Conservation (phyloP, 2,329 filamentous ascomycete genomes). For the Aureobasidium mangrovei region DNA sequence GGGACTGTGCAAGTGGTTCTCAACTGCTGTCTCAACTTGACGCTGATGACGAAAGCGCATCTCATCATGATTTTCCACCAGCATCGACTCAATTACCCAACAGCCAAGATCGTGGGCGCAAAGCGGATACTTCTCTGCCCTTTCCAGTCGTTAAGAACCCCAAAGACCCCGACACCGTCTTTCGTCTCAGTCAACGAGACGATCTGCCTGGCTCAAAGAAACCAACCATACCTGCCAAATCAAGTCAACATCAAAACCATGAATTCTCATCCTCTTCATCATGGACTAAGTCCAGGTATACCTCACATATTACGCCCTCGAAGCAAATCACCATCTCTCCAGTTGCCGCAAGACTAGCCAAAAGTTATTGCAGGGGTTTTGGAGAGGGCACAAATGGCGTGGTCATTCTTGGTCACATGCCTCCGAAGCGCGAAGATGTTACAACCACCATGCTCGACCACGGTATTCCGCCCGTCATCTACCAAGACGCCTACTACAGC, state of each 20-base stretch:
- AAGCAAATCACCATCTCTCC: not conserved
- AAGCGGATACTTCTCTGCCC: slow-evolving; percentile 33
- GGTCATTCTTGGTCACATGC: slow-evolving; percentile 30
- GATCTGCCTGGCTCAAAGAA: slow-evolving; percentile 39
- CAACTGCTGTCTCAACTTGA: slow-evolving; percentile 9
- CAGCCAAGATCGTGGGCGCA: not conserved
- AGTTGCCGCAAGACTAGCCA: not conserved
- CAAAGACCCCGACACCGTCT: slow-evolving; percentile 52
- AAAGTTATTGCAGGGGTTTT: not conserved
- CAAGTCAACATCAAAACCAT: not conserved
- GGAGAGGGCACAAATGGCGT: slow-evolving; percentile 15
- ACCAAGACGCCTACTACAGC: slow-evolving; percentile 80
- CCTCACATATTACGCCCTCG: slow-evolving; percentile 16
- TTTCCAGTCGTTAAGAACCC: slow-evolving; percentile 74
- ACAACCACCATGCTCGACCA: slow-evolving; percentile 48
- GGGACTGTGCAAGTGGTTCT: slow-evolving; percentile 11
- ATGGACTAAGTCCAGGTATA: slow-evolving; percentile 27
- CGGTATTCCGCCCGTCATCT: slow-evolving; percentile 59
- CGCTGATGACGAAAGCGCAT: not conserved
- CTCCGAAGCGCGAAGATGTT: slow-evolving; percentile 41
- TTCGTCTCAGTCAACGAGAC: slow-evolving; percentile 59
- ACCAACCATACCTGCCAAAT: slow-evolving; percentile 26
- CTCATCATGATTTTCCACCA: slow-evolving; percentile 19
- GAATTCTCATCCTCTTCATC: slow-evolving; percentile 19
- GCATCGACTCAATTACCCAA: slow-evolving; percentile 22